Evolutionary conservation across 2,329 filamentous ascomycete genomes (phyloP).

Genomic region (Pyrenophora seminiperda): DNA sequence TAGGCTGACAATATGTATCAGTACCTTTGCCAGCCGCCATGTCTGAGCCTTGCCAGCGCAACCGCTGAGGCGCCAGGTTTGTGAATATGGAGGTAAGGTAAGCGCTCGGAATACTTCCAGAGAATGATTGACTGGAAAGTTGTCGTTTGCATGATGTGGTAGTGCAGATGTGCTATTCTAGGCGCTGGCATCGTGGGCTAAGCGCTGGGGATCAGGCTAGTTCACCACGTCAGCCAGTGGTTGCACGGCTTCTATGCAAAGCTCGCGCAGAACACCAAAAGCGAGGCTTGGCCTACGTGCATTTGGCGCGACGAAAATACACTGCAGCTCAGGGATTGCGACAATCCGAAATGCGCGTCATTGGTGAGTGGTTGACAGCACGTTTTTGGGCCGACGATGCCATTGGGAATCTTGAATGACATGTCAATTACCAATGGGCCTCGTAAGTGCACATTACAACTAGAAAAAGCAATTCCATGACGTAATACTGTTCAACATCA

Average conservation of each 20-base stretch:
- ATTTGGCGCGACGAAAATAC: slow-evolving; percentile 24
- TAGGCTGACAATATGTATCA: slow-evolving; percentile 46
- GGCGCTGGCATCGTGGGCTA: slow-evolving; percentile 39
- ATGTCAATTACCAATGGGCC: neutral
- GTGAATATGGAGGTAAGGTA: slow-evolving; percentile 36
- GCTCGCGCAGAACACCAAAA: slow-evolving; percentile 28
- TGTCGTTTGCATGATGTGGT: slow-evolving; percentile 33
- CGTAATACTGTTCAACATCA: too few species aligned
- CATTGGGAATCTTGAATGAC: neutral
- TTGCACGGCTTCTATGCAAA: slow-evolving; percentile 28
- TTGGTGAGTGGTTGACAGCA: neutral
- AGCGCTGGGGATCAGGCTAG: slow-evolving; percentile 35
- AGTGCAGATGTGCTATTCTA: slow-evolving; percentile 39
- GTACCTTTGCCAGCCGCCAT: slow-evolving; percentile 34
- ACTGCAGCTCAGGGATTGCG: slow-evolving; percentile 16
- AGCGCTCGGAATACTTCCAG: slow-evolving; percentile 38
- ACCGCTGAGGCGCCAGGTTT: slow-evolving; percentile 44
- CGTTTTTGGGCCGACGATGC: neutral
- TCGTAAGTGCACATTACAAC: neutral
- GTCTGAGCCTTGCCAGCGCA: slow-evolving; percentile 40
- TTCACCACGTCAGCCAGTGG: slow-evolving; percentile 28
- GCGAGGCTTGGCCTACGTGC: slow-evolving; percentile 44
- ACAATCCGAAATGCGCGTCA: slow-evolving; percentile 3
- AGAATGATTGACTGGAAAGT: slow-evolving; percentile 32
- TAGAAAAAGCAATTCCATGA: neutral